Base-by-base conservation (phyloP, 75 land plant species). In the Isoetes taiwanensis region DNA sequence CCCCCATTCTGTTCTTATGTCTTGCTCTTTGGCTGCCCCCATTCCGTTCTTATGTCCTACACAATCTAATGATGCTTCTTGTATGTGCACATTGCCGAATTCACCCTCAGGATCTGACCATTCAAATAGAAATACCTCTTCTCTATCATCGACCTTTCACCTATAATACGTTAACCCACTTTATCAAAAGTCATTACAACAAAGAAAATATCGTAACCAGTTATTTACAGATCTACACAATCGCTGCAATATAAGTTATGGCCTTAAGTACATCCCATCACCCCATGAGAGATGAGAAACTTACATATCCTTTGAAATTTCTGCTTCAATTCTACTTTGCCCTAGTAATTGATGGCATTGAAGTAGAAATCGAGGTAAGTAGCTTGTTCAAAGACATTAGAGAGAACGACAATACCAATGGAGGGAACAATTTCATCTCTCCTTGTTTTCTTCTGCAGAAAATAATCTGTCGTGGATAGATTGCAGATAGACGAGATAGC, bases 1-100 rank as follows among this genome's bases (percentile, higher is more conserved):
- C 1, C 80, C 78, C 57, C 74, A 60, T 28, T 77, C 70, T 57
- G 78, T 78, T 65, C 76, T 72, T 65, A 78, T 64, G 74, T 74
- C 39, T 62, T 63, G 3, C 72, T 67, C 68, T 60, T 63, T 39
- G 67, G 56, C 55, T 50, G 65, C 46, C 78, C 77, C 76, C 77
- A 76, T 12, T 76, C 78, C 38, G 52, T 42, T 11, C 72, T 65
- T 74, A 59, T 74, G 78, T 30, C 70, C 73, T 8, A 77, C 56
- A 20, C 66, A 70, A 40, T 78, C 76, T n/a, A 78, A 52, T 0
- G 80, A 78, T 19, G 64, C 24, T 72, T 78, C 80, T 54, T 59
- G 70, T 78, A 75, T 0, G 31, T 61, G 54, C 80, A 78, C n/a
- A 78, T 54, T 29, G 26, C 37, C 0, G 80, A 73, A 48, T 78